Conservation (phyloP, 306 rosid species). For the Mimosa pudica region DNA sequence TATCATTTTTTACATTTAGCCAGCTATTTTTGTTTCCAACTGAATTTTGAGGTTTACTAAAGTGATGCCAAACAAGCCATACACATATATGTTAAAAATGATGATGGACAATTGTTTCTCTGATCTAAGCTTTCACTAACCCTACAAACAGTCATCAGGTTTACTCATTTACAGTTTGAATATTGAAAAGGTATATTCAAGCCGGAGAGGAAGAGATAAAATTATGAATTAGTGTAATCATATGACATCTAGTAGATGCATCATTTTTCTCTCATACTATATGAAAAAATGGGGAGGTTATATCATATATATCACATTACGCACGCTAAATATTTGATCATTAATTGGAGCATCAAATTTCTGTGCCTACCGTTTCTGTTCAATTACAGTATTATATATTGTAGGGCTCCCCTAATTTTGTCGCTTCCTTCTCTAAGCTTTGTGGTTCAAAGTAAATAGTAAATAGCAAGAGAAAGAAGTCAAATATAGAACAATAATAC, state of each 20-base stretch:
- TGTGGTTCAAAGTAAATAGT: neutral
- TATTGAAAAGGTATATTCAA: neutral
- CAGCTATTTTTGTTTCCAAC: no score
- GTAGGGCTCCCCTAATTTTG: neutral
- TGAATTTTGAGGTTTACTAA: no score
- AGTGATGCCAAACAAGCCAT: no score
- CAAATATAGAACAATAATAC: neutral
- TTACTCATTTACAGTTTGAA: neutral
- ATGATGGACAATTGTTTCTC: conserved; percentile 37
- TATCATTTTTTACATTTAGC: no score
- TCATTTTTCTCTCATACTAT: neutral
- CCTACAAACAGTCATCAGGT: neutral
- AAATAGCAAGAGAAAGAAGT: neutral
- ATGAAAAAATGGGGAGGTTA: neutral
- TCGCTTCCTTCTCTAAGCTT: conserved; percentile 7
- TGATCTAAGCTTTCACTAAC: conserved; percentile 40
- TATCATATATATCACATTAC: no score
- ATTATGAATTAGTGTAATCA: neutral
- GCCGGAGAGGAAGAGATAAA: neutral
- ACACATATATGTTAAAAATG: no score
- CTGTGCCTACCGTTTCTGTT: conserved; percentile 37
- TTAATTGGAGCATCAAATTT: conserved; percentile 25
- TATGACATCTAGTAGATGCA: neutral
- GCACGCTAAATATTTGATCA: neutral
- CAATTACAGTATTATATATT: conserved; percentile 24